These are phyloP conservation scores for Aquilaria malaccensis DNA, from an alignment of 345 rosid species.

Conservation along the genomic window DNA sequence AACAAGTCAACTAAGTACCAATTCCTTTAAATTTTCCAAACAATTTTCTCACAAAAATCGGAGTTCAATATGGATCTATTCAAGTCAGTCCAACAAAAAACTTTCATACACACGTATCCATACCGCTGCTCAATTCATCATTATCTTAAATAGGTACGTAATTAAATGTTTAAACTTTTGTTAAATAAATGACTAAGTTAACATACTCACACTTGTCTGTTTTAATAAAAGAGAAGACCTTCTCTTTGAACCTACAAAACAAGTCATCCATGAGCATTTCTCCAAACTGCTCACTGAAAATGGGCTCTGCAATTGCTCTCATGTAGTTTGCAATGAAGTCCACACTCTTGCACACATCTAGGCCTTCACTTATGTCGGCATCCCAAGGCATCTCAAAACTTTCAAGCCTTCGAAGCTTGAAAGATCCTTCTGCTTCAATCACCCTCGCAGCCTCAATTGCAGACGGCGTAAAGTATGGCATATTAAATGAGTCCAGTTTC, in stretches of 20 bases:
- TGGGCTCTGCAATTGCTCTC: slow-evolving; percentile 11
- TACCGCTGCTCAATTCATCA: no score
- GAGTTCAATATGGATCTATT: no score
- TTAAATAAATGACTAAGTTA: no score
- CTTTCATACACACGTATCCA: no score
- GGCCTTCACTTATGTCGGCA: background rate
- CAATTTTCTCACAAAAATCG: no score
- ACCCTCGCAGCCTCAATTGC: slow-evolving; percentile 22
- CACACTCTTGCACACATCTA: background rate
- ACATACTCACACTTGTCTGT: no score
- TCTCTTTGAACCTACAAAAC: slow-evolving; percentile 2
- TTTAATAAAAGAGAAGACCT: no score
- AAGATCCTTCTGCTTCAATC: slow-evolving; percentile 30
- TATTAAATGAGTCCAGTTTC: slow-evolving; percentile 31
- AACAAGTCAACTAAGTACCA: no score
- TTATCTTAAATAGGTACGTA: no score
- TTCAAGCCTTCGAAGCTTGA: slow-evolving; percentile 23
- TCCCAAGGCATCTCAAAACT: slow-evolving; percentile 3
- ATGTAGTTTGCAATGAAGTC: slow-evolving; percentile 3
- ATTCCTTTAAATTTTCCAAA: no score
- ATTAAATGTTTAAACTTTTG: no score
- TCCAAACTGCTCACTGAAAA: slow-evolving; percentile 17
- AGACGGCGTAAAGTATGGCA: slow-evolving; percentile 29
- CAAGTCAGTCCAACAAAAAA: no score
- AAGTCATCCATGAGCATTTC: slow-evolving; percentile 11